Evolutionary conservation across 257 asterid species (phyloP).

Genomic region (Nicotiana benthamiana): DNA sequence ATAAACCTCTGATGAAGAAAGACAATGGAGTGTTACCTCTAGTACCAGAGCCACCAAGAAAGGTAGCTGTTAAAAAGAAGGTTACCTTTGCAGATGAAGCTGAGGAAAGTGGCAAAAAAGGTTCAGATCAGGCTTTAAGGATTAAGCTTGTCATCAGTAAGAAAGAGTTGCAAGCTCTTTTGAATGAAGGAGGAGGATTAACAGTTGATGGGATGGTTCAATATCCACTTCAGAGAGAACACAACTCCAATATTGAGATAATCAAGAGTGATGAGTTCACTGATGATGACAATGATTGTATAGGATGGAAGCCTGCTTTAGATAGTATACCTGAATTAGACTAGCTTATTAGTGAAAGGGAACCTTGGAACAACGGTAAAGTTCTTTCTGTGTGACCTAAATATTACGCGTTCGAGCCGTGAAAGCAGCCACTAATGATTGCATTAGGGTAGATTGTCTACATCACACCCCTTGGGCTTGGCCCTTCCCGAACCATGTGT

Average conservation of each 20-base stretch:
- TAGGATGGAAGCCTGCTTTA: conserved; percentile 10
- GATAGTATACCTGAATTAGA: neutral
- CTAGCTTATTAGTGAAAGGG: too few species aligned
- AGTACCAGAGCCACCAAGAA: conserved; percentile 19
- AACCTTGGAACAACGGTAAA: too few species aligned
- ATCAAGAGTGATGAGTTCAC: neutral
- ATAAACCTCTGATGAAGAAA: conserved; percentile 44
- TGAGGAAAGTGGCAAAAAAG: conserved; percentile 17
- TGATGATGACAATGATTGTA: neutral
- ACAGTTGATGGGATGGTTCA: conserved; percentile 34
- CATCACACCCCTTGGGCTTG: too few species aligned
- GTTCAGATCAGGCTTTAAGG: conserved; percentile 35
- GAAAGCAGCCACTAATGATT: too few species aligned
- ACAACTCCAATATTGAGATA: conserved; percentile 5
- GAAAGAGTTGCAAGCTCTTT: conserved; percentile 52
- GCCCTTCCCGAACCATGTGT: too few species aligned
- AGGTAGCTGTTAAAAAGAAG: conserved; percentile 11
- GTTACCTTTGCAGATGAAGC: conserved; percentile 35
- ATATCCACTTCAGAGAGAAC: conserved; percentile 19
- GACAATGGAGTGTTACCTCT: conserved; percentile 34
- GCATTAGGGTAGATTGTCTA: too few species aligned
- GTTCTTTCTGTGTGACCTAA: too few species aligned
- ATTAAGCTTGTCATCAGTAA: conserved; percentile 64
- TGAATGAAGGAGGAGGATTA: conserved; percentile 41
- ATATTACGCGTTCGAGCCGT: too few species aligned